phyloP scores from a whole-genome alignment of 2,329 filamentous ascomycete species.

The Nigrospora sphaerica region DNA sequence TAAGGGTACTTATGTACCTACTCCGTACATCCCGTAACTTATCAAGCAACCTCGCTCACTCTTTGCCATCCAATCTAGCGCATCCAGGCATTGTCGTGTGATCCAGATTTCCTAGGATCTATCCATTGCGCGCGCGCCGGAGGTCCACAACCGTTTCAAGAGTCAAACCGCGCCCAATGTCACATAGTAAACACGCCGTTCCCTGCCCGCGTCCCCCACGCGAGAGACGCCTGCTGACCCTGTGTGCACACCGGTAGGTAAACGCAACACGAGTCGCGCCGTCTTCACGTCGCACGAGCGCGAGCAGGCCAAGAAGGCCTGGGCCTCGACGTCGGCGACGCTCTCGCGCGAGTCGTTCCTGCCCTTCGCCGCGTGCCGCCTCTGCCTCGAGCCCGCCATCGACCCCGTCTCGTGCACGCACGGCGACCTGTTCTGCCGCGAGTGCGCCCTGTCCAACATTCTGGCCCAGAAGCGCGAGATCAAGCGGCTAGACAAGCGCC shows the following conservation, averaged over 20 bases:
- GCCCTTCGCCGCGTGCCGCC: conserved; percentile 78
- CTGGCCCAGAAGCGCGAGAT: conserved; percentile 87
- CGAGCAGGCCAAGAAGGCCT: conserved; percentile 70
- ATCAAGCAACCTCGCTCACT: too few relatives aligned
- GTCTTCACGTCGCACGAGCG: conserved; percentile 95
- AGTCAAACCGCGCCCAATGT: too few relatives aligned
- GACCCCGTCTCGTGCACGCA: conserved; percentile 77
- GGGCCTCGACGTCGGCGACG: conserved; percentile 77
- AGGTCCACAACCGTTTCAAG: too few relatives aligned
- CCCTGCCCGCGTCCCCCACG: background rate
- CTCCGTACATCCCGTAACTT: too few relatives aligned
- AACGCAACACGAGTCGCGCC: conserved; percentile 84
- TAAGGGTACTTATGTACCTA: too few relatives aligned
- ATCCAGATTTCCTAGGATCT: too few relatives aligned
- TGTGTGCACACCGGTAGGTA: conserved; percentile 37
- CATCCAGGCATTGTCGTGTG: too few relatives aligned
- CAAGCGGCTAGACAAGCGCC: conserved; percentile 65
- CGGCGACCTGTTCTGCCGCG: conserved; percentile 90
- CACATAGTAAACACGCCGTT: conserved; percentile 23
- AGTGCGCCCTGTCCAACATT: conserved; percentile 89
- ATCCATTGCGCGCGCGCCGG: too few relatives aligned
- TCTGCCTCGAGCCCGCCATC: conserved; percentile 76
- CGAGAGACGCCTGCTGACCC: too few relatives aligned
- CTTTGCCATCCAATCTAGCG: too few relatives aligned
- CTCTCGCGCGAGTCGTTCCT: conserved; percentile 87